Evolutionary conservation across 2,329 filamentous ascomycete species (phyloP).

Genomic region (Sporothrix curviconia): DNA sequence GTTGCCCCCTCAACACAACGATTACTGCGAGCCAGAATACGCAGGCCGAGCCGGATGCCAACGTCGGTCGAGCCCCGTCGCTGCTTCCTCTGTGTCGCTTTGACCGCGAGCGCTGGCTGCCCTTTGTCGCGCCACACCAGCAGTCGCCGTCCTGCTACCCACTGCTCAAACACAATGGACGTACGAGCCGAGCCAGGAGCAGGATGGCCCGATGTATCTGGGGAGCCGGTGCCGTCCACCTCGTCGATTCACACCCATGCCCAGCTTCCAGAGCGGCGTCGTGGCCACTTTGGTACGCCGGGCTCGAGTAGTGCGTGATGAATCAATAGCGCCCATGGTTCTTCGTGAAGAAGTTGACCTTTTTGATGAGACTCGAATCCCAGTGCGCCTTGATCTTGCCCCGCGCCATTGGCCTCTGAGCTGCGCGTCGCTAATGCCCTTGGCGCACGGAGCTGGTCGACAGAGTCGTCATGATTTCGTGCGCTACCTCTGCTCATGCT

Average conservation of each 20-base stretch:
- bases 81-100: conserved; percentile 26
- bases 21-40: conserved; percentile 63
- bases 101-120: neutral
- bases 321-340: conserved; percentile 62
- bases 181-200: conserved; percentile 10
- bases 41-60: conserved; percentile 51
- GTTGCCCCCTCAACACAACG: conserved; percentile 68
- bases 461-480: conserved; percentile 36
- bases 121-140: conserved; percentile 62
- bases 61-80: conserved; percentile 52
- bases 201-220: neutral
- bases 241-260: neutral
- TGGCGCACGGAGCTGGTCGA: conserved; percentile 37
- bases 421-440: conserved; percentile 39
- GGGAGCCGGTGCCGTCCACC: neutral
- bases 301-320: conserved; percentile 54
- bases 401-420: conserved; percentile 41
- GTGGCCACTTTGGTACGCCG: conserved; percentile 36
- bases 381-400: conserved; percentile 41
- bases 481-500: conserved; percentile 34
- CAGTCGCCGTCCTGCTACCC: conserved; percentile 80
- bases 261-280: conserved; percentile 18
- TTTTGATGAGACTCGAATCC: conserved; percentile 39
- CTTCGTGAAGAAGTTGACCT: conserved; percentile 67
- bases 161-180: conserved; percentile 54